Conservation (phyloP, 1,139 yeast genomes). For the Magnusiomyces tetraspermus region DNA sequence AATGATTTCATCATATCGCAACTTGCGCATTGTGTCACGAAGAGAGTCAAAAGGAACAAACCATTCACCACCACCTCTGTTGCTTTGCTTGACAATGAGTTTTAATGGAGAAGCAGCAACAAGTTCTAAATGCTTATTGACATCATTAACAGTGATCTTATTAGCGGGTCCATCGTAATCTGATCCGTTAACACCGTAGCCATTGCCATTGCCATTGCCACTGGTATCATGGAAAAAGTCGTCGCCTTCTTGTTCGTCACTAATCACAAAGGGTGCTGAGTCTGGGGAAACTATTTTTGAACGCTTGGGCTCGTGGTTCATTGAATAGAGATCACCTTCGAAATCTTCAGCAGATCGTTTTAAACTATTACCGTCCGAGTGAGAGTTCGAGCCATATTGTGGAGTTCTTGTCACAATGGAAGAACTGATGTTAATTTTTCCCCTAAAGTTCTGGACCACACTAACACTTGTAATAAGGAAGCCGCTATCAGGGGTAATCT, state of each 20-base stretch:
- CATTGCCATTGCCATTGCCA: conserved; percentile 21
- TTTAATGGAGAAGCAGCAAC: conserved; percentile 28
- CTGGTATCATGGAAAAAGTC: too few relatives aligned
- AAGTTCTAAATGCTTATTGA: conserved; percentile 39
- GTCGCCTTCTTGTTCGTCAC: conserved; percentile 20
- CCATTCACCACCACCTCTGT: conserved; percentile 36
- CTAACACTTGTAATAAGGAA: conserved; percentile 30
- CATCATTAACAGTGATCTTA: conserved; percentile 16
- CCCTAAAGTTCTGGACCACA: conserved; percentile 25
- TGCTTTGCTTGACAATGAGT: conserved; percentile 29
- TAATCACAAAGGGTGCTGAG: conserved; percentile 16
- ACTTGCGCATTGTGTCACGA: conserved; percentile 38
- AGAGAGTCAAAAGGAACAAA: conserved; percentile 32
- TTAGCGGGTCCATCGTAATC: too few relatives aligned
- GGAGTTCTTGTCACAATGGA: conserved; percentile 16
- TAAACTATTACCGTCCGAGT: conserved; percentile 7
- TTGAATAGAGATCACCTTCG: conserved; percentile 8
- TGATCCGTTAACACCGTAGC: not conserved
- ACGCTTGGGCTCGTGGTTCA: not conserved
- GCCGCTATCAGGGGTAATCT: conserved; percentile 23
- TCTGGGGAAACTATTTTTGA: conserved; percentile 7
- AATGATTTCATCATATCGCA: conserved; percentile 52
- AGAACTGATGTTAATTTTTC: conserved; percentile 23
- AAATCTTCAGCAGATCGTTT: conserved; percentile 5
- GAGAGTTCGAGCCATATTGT: conserved; percentile 15